These are phyloP conservation scores for Pulchroboletus neoregius DNA, from an alignment of 1,284 basidiomycete genomes.

Conservation along the genomic window DNA sequence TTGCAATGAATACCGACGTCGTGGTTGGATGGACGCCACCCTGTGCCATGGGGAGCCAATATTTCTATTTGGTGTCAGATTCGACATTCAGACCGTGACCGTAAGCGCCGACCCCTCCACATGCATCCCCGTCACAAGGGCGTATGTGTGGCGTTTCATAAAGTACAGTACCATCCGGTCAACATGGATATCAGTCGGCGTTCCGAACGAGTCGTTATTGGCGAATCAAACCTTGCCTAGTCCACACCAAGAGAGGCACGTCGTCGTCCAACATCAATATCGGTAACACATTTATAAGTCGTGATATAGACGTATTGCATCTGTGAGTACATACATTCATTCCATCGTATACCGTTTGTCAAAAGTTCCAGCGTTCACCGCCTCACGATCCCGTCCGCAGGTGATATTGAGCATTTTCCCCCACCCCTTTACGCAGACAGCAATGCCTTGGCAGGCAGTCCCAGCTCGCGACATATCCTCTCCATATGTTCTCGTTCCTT, in stretches of 20 bases:
- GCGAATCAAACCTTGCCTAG: constrained; percentile 4
- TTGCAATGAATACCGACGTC: neutral
- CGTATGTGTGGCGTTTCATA: constrained; percentile 9
- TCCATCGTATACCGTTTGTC: no score
- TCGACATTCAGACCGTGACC: neutral
- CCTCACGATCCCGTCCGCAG: no score
- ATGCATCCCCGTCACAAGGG: neutral
- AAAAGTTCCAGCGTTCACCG: no score
- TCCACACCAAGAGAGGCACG: neutral
- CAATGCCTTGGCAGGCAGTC: constrained; percentile 28
- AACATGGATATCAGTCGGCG: constrained; percentile 2
- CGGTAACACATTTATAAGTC: no score
- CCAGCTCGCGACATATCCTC: constrained; percentile 29
- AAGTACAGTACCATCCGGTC: constrained; percentile 4
- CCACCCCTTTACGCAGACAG: constrained; percentile 18
- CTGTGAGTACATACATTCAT: no score
- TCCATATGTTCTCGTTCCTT: constrained; percentile 30
- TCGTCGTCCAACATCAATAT: no score
- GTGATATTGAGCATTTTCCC: neutral
- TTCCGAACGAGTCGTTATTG: neutral
- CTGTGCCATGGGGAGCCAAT: neutral
- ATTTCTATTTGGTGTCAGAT: neutral
- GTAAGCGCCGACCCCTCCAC: neutral
- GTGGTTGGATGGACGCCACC: neutral
- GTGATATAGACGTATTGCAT: no score